These are phyloP conservation scores for Gloeophyllum trabeum DNA, from an alignment of 768 basidiomycete species.

Conservation along the genomic window DNA sequence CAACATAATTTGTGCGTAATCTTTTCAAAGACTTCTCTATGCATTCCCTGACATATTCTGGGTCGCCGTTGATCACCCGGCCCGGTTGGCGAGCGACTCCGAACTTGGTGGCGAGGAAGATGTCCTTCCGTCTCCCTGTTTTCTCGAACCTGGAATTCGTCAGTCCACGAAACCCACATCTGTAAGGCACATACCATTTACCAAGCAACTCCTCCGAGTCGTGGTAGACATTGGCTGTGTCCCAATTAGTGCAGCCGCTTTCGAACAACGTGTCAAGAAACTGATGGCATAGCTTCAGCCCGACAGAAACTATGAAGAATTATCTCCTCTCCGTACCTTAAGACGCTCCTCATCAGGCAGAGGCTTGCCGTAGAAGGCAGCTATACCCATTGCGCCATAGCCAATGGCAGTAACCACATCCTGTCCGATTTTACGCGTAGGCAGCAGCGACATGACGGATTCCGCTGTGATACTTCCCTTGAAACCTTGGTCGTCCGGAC, in stretches of 20 bases:
- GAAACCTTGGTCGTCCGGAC: too few species aligned
- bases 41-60: background rate
- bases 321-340: background rate
- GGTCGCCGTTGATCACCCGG: background rate
- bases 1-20: background rate
- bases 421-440: background rate
- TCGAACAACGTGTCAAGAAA: background rate
- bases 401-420: background rate
- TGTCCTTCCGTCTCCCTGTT: slow-evolving; percentile 2
- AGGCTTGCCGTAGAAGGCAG: background rate
- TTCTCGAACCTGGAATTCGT: background rate
- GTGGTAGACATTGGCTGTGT: slow-evolving; percentile 1
- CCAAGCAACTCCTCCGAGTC: slow-evolving; percentile 2
- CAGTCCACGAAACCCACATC: background rate
- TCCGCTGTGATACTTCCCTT: too few species aligned
- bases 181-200: slow-evolving; percentile 1
- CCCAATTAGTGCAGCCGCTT: slow-evolving; percentile 1
- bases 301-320: background rate
- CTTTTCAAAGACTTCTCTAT: background rate
- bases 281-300: background rate
- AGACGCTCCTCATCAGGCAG: background rate
- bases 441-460: too few species aligned
- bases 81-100: slow-evolving; percentile 3
- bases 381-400: background rate
- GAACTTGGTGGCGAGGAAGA: slow-evolving; percentile 18